Evolutionary conservation across 768 basidiomycete genomes (phyloP), one percentile per base, ranked within the genome.

Genomic region (Pholiota microspora): DNA sequence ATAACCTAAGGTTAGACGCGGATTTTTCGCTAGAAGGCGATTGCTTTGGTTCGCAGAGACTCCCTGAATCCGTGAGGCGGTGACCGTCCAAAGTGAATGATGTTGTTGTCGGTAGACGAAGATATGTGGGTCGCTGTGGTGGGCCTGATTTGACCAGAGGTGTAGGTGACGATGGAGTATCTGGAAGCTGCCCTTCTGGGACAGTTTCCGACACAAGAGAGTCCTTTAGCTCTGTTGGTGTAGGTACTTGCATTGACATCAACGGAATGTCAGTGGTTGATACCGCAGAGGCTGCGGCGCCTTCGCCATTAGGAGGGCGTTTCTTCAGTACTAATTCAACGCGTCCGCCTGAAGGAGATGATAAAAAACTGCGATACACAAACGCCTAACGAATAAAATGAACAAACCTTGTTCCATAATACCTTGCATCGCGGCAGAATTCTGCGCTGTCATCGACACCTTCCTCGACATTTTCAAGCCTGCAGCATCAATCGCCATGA

Each of bases 271-370:
- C 51, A 13, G 24, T 25, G n/a, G 1, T 4, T n/a, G 21, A 31
- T 12, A n/a, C 35, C 18, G n/a, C 31, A 31, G 15, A 8, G 4
- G 29, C 15, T n/a, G 34, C 13, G 5, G 18, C 16, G 7, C 16
- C 9, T 25, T 42, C 51, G 15, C 12, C 35, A 13, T 46, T 40
- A 62, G 5, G 72, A 58, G 42, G 65, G 62, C 61, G 50, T 10
- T 75, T 73, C 52, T 73, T 73, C 35, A 84, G 62, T 46, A 76
- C 74, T 47, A 85, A 65, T 64, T 86, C 85, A 13, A 85, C 81
- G 32, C 80, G 72, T 2, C 83, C 83, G 23, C 81, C 84, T 85
- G 48, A 63, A 84, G 78, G 13, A 24, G 10, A 18, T 13, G 2
- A 18, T 23, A 18, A 25, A 25, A 45, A 51, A 27, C 27, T 8